Base-by-base conservation (phyloP, 208 protist species). In the Acanthamoeba castellanii region DNA sequence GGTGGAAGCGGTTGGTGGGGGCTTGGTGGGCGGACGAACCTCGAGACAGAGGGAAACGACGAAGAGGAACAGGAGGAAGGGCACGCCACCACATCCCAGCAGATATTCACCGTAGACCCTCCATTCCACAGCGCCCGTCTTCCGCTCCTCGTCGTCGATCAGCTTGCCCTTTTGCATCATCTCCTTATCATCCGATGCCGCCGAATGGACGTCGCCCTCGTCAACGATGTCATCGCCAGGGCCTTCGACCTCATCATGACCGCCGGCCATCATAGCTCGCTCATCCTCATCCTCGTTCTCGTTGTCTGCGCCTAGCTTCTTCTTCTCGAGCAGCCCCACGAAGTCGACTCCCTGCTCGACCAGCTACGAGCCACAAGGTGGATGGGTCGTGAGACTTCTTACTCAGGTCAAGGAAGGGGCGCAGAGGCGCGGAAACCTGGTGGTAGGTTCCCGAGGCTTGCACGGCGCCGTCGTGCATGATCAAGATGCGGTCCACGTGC, bases 401-500 rank as follows among this genome's bases (percentile, higher is more conserved):
- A 66, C 0, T 78, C 70, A 78, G 68, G 4, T 42, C 27, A 78
- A 34, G 47, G 47, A 16, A 50, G 47, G 11, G 47, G 27, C 13
- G 20, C 68, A 32, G 27, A n/a, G 72, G 34, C 34, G 22, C 27
- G 9, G 64, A 32, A n/a, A 87, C 78, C 78, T 87, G 27, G 18
- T 34, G 59, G 27, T 55, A 92, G 22, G 85, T 92, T 57, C 85
- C 85, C 66, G 27, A 34, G 22, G 61, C 32, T 18, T 92, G 30
- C 6, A 92, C 61, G 66, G 57, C 16, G 11, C 85, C 85, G 7
- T 72, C 42, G 34, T 72, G 16, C 42, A 92, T 92, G 16, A 92
- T 34, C 30, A 92, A 18, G 6, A 99, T 96, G 47, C 97, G 85
- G 74, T 99, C 97, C 18, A 94, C 97, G 3, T 97, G 76, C 4